These are phyloP conservation scores for Apiosordaria backusii DNA, from an alignment of 495 filamentous ascomycete genomes.

Conservation along the genomic window DNA sequence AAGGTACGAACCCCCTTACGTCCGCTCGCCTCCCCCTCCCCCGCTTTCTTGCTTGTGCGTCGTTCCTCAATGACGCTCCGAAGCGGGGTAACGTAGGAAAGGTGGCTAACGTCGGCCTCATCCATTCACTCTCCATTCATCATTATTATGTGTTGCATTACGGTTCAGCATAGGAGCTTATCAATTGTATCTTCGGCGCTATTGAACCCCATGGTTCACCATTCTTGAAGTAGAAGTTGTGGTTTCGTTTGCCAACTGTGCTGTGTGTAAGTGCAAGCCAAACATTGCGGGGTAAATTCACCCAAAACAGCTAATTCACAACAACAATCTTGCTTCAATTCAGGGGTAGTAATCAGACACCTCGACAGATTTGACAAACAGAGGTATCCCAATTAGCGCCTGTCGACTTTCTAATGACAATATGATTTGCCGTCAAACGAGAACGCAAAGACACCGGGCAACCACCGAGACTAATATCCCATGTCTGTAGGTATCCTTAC, in stretches of 20 bases:
- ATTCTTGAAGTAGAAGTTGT: no score
- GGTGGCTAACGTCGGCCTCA: background rate
- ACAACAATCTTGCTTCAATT: no score
- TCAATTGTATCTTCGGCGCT: no score
- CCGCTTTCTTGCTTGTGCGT: background rate
- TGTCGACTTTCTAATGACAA: background rate
- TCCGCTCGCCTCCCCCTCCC: background rate
- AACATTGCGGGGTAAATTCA: background rate
- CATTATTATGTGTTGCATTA: background rate
- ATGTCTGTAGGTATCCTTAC: no score
- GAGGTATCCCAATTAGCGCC: no score
- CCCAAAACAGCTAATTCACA: no score
- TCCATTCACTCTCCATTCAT: background rate
- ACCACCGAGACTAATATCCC: background rate
- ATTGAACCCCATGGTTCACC: no score
- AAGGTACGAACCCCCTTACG: background rate
- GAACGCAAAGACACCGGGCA: background rate
- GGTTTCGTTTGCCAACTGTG: no score
- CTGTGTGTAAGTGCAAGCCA: no score
- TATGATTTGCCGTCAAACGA: background rate
- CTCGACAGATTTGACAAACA: background rate
- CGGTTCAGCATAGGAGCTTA: no score
- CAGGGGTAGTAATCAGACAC: background rate
- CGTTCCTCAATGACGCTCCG: background rate
- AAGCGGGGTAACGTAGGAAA: background rate